These are phyloP conservation scores for Aureobasidium namibiae DNA, from an alignment of 2,329 filamentous ascomycete species.

Conservation along the genomic window DNA sequence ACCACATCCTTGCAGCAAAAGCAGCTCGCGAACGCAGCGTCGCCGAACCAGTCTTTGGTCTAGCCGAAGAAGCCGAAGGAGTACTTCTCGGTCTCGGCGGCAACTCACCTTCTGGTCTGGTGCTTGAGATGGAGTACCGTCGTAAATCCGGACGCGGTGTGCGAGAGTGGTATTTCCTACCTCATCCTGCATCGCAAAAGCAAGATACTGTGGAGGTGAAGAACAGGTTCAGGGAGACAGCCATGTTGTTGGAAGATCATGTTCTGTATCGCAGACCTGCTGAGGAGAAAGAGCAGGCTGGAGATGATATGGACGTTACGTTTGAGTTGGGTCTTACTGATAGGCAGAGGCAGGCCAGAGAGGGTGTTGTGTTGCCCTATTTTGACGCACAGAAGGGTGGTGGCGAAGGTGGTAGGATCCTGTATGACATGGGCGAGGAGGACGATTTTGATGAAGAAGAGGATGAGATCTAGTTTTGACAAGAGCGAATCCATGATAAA, in stretches of 20 bases:
- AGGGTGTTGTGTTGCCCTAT: constrained; percentile 87
- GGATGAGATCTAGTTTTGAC: constrained; percentile 58
- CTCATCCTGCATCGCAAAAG: constrained; percentile 18
- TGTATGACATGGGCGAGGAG: constrained; percentile 95
- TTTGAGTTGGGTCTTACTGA: constrained; percentile 85
- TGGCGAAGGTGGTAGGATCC: constrained; percentile 81
- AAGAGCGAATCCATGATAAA: constrained; percentile 31
- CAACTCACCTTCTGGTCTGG: constrained; percentile 50
- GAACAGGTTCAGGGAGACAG: constrained; percentile 26
- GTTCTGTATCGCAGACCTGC: constrained; percentile 51
- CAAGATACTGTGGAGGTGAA: constrained; percentile 12
- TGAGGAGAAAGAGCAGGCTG: constrained; percentile 33
- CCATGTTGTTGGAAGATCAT: constrained; percentile 66
- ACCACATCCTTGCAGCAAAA: constrained; percentile 66
- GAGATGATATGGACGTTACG: constrained; percentile 57
- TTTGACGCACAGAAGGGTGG: constrained; percentile 84
- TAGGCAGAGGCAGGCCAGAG: constrained; percentile 76
- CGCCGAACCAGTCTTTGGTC: constrained; percentile 67
- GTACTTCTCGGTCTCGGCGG: constrained; percentile 59
- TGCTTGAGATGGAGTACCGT: constrained; percentile 79
- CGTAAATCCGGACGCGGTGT: constrained; percentile 74
- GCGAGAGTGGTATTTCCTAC: constrained; percentile 57
- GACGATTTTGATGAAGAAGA: constrained; percentile 97
- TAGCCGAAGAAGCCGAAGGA: constrained; percentile 70
- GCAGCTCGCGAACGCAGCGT: constrained; percentile 68